Base-by-base conservation (phyloP, 768 basidiomycete genomes). In the Tulasnella sp. region DNA sequence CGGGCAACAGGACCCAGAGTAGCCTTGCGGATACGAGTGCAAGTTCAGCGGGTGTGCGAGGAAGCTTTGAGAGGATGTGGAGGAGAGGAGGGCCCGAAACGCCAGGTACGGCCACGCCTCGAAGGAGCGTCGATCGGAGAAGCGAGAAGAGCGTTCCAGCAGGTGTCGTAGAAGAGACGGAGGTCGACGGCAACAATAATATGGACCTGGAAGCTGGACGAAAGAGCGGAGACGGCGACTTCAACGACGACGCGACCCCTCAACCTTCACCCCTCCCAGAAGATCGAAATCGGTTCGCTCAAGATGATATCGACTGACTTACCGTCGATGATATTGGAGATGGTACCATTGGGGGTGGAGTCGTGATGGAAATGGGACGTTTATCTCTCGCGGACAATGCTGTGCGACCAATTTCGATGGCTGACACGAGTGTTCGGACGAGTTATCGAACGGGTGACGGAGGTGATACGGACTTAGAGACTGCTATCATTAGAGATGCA, bases 41-140 rank as follows among this genome's bases (percentile, higher is more conserved):
- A 29, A 39, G 52, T 22, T 67, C 54, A 71, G 31, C 22, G 68
- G 81, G 87, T 19, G 84, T 91, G 80, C 86, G 90, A 69, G 88
- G 83, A 52, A 89, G 89, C 78, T 82, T 92, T 76, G 89, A 93
- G 78, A 87, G 87, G 77, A 83, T 91, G 15, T 85, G 87, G 87
- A 81, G 87, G 83, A 79, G 17, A 17, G 42, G 85, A 85, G 78
- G 78, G 79, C 52, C 78, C 80, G 74, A 79, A 77, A 71, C 81
- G 82, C 4, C 79, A n/a, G n/a, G n/a, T 79, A 39, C 36, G 39
- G 14, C 39, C 42, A 36, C 71, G 71, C 36, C 11, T 22, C 22
- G 39, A 45, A 72, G n/a, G 36, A 34, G 42, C 39, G 39, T 42
- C 5, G 31, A n/a, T 39, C 42, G 37, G 14, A 45, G 25, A n/a